Evolutionary conservation across 495 filamentous ascomycete species (phyloP), one percentile per base, ranked within the genome.

Genomic region (Talaromyces thailandensis): DNA sequence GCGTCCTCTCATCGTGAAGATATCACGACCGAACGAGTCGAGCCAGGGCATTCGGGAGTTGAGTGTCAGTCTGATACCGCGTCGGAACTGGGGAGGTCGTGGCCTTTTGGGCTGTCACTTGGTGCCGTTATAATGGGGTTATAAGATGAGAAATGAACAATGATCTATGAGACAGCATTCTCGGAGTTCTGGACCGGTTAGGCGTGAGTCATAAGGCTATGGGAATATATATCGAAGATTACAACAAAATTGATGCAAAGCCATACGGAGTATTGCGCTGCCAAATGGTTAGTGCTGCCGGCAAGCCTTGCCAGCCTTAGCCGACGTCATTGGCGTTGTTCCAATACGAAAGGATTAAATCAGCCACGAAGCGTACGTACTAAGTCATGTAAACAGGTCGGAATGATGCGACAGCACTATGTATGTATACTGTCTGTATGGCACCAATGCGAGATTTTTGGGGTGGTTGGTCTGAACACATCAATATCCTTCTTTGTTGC

Each of bases 81-180:
- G 85, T 62, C 81, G 82, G 48, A 77, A 90, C 68, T 98, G 93
- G 93, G 93, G 93, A 53, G 93, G 93, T 8, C 82, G 90, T 67
- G 93, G 93, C 4, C 70, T 93, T 66, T 75, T 98, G 63, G 93
- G 93, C 32, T 98, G 93, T 71, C 91, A 95, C 80, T 80, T 96
- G 37, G 72, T 95, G 64, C 91, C 89, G n/a, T 57, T 92, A 57
- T 83, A 70, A 74, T 55, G 62, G 48, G 12, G 25, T 51, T 31
- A 58, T n/a, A 35, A 51, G 48, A 40, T 16, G 5, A 40, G 35
- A 40, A 28, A 24, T 32, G 8, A 48, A 21, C n/a, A 48, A 50
- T 25, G 57, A 45, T 25, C 48, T 12, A 45, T 25, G 23, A 21
- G 29, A 31, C 28, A 31, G 6, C 29, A 62, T 62, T 53, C 8